phyloP scores from a whole-genome alignment of 345 rosid species.

The Euphorbia pulcherrima region DNA sequence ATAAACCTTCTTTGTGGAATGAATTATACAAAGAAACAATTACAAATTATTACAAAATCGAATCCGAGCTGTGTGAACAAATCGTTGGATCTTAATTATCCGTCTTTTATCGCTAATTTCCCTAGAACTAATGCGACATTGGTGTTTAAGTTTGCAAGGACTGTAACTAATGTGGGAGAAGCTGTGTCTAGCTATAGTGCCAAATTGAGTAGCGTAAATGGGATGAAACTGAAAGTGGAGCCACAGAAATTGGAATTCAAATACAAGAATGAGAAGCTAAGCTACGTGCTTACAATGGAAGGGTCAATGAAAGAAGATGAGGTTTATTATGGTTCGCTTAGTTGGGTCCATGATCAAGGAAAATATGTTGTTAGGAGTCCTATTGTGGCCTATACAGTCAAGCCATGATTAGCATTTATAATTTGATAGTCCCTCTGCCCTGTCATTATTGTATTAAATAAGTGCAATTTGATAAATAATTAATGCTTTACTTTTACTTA shows the following conservation, averaged over 20 bases:
- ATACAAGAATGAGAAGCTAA: constrained; percentile 38
- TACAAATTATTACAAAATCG: constrained; percentile 43
- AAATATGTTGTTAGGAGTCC: constrained; percentile 48
- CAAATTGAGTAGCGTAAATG: constrained; percentile 41
- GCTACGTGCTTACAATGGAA: constrained; percentile 48
- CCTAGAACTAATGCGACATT: neutral
- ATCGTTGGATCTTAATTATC: constrained; percentile 51
- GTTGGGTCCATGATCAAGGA: constrained; percentile 54
- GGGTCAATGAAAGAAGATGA: constrained; percentile 38
- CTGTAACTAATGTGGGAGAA: constrained; percentile 49
- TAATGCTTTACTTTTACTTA: too few species aligned
- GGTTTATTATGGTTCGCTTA: constrained; percentile 42
- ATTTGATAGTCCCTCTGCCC: neutral
- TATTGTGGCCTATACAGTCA: constrained; percentile 42
- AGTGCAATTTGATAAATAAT: too few species aligned
- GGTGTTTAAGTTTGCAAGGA: constrained; percentile 36
- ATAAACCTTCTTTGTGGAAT: constrained; percentile 44
- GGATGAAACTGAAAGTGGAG: constrained; percentile 47
- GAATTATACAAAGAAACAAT: constrained; percentile 36
- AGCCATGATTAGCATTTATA: constrained; percentile 12
- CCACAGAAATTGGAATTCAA: constrained; percentile 48
- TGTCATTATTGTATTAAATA: neutral
- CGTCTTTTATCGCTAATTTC: constrained; percentile 47
- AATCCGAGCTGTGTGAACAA: constrained; percentile 24
- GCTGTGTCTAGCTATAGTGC: constrained; percentile 37